These are phyloP conservation scores for Chaetomiaceae sp. DNA, from an alignment of 2,329 filamentous ascomycete genomes.

Conservation along the genomic window DNA sequence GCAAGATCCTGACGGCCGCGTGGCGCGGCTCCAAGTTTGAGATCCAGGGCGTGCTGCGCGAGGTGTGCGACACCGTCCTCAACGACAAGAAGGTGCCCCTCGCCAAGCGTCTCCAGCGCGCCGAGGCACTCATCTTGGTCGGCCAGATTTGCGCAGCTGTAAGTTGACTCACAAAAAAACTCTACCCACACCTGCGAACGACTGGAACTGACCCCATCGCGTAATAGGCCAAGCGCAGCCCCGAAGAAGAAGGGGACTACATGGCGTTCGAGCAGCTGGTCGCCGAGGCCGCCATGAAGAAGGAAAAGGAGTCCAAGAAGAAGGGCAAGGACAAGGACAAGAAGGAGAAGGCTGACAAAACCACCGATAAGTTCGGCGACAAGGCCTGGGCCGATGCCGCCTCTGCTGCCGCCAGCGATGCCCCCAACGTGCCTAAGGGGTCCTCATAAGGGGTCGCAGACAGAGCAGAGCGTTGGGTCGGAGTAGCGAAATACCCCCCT, in stretches of 20 bases:
- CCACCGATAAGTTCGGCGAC: constrained; percentile 12
- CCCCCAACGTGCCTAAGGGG: constrained; percentile 36
- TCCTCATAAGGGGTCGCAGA: background rate
- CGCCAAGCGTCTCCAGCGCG: constrained; percentile 82
- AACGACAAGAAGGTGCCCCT: constrained; percentile 73
- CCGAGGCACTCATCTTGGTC: constrained; percentile 81
- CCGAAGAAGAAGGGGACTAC: constrained; percentile 96
- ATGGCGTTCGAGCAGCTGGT: constrained; percentile 98
- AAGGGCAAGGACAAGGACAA: constrained; percentile 51
- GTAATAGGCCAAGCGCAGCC: constrained; percentile 72
- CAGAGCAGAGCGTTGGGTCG: background rate
- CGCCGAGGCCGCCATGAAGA: constrained; percentile 92
- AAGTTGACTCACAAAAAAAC: constrained; percentile 29
- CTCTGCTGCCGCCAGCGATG: constrained; percentile 33
- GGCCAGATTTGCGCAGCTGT: constrained; percentile 89
- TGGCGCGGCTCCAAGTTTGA: constrained; percentile 97
- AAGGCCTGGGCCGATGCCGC: constrained; percentile 23
- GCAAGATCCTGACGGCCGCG: constrained; percentile 94
- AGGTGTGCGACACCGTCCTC: constrained; percentile 87
- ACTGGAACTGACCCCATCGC: background rate
- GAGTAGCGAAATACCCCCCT: too few species aligned
- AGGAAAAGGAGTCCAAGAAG: constrained; percentile 75
- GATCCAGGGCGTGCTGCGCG: constrained; percentile 90
- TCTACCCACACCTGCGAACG: background rate
- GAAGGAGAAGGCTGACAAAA: constrained; percentile 13